Evolutionary conservation across 352 stramenopile species (phyloP).

Genomic region (Globisporangium abappressorium): DNA sequence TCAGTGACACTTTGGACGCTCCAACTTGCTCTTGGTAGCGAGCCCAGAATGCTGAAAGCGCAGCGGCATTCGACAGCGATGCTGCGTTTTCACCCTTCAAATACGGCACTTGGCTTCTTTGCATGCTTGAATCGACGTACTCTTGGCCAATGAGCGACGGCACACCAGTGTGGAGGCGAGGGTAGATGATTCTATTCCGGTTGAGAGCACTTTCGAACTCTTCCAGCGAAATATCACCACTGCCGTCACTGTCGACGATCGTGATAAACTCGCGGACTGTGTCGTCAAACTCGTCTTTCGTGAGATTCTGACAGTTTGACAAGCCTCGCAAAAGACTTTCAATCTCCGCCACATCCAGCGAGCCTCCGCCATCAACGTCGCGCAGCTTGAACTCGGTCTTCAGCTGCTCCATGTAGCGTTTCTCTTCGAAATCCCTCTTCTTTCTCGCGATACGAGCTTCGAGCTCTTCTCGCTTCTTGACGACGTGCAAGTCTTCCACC

Average conservation of each 20-base stretch:
- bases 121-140: slow-evolving; percentile 63
- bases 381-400: slow-evolving; percentile 72
- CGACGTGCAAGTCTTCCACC: slow-evolving; percentile 62
- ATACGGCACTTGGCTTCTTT: slow-evolving; percentile 68
- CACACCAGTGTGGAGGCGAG: slow-evolving; percentile 53
- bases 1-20: slow-evolving; percentile 50
- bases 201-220: slow-evolving; percentile 77
- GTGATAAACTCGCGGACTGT: slow-evolving; percentile 71
- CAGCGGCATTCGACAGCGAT: slow-evolving; percentile 53
- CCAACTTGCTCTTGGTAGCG: slow-evolving; percentile 71
- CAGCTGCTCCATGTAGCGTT: slow-evolving; percentile 66
- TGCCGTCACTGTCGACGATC: slow-evolving; percentile 79
- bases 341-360: slow-evolving; percentile 69
- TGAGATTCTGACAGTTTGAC: slow-evolving; percentile 70
- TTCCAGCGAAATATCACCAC: slow-evolving; percentile 80
- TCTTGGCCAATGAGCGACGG: slow-evolving; percentile 74
- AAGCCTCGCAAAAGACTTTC: slow-evolving; percentile 56
- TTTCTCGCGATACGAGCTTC: slow-evolving; percentile 46
- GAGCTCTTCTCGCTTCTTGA: slow-evolving; percentile 47
- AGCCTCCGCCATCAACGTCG: slow-evolving; percentile 71
- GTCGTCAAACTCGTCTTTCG: slow-evolving; percentile 69
- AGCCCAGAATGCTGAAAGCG: slow-evolving; percentile 68
- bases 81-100: slow-evolving; percentile 33
- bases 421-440: slow-evolving; percentile 54
- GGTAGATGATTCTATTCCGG: slow-evolving; percentile 68